Conservation (phyloP, 257 asterid genomes). For the Solanum habrochaites region DNA sequence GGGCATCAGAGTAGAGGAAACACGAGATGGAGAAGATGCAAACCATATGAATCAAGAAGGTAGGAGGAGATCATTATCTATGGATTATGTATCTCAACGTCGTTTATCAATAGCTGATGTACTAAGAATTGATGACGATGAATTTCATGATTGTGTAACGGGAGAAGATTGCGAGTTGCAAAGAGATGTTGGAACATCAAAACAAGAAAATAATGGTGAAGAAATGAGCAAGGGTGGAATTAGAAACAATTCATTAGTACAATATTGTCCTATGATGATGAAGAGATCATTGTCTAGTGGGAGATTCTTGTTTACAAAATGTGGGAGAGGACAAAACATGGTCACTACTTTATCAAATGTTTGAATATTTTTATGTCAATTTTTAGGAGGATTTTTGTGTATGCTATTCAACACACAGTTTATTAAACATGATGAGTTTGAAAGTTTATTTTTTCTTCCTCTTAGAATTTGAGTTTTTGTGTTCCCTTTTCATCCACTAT, state of each 20-base stretch:
- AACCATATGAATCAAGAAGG: not conserved
- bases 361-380: not conserved
- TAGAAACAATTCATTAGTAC: not conserved
- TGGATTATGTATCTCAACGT: not conserved
- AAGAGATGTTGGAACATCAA: not conserved
- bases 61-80: not conserved
- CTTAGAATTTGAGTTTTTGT: not conserved
- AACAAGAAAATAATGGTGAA: not conserved
- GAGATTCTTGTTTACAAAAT: not conserved
- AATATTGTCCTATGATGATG: not conserved
- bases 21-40: not conserved
- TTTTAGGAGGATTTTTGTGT: not conserved
- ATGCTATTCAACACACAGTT: not conserved
- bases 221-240: not conserved
- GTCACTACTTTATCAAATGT: not conserved
- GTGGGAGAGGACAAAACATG: not conserved
- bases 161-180: not conserved
- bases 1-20: not conserved
- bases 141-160: not conserved
- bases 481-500: not conserved
- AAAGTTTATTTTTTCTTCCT: not conserved
- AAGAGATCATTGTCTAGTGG: conserved; percentile 4
- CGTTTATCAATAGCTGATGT: not conserved
- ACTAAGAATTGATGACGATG: not conserved
- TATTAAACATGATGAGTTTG: not conserved